Base-by-base conservation (phyloP, 768 basidiomycete species). In the Porphyrellus cyaneotinctus region DNA sequence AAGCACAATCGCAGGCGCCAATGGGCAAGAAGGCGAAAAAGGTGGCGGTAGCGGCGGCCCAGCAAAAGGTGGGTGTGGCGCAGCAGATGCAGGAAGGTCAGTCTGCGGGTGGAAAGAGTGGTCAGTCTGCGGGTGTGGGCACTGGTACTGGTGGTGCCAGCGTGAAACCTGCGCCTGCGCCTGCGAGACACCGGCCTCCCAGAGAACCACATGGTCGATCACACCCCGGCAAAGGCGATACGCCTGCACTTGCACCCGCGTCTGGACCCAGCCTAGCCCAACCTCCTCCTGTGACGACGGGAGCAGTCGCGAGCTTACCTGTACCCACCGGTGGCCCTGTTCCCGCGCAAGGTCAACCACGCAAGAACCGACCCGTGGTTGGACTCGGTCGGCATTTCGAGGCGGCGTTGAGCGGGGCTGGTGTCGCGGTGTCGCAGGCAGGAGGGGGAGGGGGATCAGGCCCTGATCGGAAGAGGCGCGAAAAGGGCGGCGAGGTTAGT, bases 301-400 rank as follows among this genome's bases (percentile, higher is more conserved):
- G 54, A 9, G 47, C 53, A 24, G n/a, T 56, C 0, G 15, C 53
- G 1, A 32, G 58, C 28, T 33, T 68, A 3, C 33, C 67, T 15
- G 36, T 22, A 28, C 26, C 26, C 9, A 9, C 26, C 1, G 7
- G 33, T 2, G 53, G 58, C 2, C 44, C 47, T 15, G 24, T 1
- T 15, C 9, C 18, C 0, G 6, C 28, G 0, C 52, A 22, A 56
- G 30, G 51, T 0, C 52, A 72, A 3, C n/a, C n/a, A n/a, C 76
- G 80, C 22, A 75, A 81, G 30, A 57, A 66, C 6, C 79, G 86
- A 7, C 84, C 85, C 2, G 74, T 85, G 11, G 69, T 88, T 30
- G 85, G 85, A 0, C 63, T 85, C 9, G 83, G 76, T 0, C 75
- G 87, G 13, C 84, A 88, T 14, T 84, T 90, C 47, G 86, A 88